Percentiles rank a stretch among this genome's conserved stretches.
Conservation (phyloP, 2,329 filamentous ascomycete genomes). For the Clonostachys byssicola region DNA sequence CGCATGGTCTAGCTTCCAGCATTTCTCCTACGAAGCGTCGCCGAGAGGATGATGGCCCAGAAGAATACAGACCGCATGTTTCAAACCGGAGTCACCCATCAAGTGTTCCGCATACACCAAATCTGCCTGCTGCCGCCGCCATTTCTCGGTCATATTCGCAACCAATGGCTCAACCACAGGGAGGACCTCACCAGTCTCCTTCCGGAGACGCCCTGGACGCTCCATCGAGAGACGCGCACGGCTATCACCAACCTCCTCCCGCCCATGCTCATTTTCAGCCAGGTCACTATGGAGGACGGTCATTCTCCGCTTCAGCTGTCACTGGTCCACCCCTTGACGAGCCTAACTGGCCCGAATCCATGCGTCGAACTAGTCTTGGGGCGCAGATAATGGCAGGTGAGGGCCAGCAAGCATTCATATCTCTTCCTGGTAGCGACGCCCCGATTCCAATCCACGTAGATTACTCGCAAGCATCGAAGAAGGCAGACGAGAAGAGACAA, state of each 20-base stretch:
- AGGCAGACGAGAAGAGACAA: slow-evolving; percentile 80
- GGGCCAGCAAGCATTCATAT: slow-evolving; percentile 31
- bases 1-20: slow-evolving; percentile 9
- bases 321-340: not conserved
- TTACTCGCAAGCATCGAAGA: slow-evolving; percentile 74
- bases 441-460: slow-evolving; percentile 65
- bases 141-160: slow-evolving; percentile 28
- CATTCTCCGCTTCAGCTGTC: slow-evolving; percentile 2
- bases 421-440: slow-evolving; percentile 27
- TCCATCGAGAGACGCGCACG: slow-evolving; percentile 1
- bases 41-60: slow-evolving; percentile 17
- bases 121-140: slow-evolving; percentile 12
- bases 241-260: slow-evolving; percentile 3
- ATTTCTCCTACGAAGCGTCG: slow-evolving; percentile 23
- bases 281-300: not conserved
- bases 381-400: slow-evolving; percentile 18
- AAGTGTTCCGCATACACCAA: slow-evolving; percentile 12
- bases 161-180: slow-evolving; percentile 16
- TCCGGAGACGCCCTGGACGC: slow-evolving; percentile 9
- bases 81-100: slow-evolving; percentile 14
- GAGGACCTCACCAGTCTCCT: slow-evolving; percentile 16
- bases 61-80: slow-evolving; percentile 14
- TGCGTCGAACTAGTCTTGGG: slow-evolving; percentile 20
- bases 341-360: slow-evolving; percentile 21
- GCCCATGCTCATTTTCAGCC: slow-evolving; percentile 12